These are phyloP conservation scores for Keqinozyma sinolaborantium DNA, from an alignment of 1,139 yeast genomes.

Conservation along the genomic window DNA sequence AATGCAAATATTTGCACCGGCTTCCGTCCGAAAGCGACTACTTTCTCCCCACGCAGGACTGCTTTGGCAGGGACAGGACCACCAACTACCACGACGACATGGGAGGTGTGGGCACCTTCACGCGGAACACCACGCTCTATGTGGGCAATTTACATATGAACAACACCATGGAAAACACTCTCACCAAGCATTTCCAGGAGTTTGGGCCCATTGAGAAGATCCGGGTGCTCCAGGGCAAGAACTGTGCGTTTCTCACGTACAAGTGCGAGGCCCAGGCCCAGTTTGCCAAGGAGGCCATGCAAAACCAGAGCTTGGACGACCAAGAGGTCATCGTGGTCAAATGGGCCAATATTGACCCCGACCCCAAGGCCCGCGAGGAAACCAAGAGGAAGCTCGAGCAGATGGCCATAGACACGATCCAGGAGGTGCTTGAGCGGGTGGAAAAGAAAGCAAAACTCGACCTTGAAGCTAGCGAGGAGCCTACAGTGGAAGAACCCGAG, in stretches of 20 bases:
- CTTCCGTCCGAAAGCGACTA: slow-evolving; percentile 53
- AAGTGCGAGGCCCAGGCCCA: slow-evolving; percentile 73
- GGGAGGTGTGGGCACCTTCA: slow-evolving; percentile 92
- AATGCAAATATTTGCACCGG: slow-evolving; percentile 76
- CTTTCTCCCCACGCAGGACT: slow-evolving; percentile 67
- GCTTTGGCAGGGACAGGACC: slow-evolving; percentile 90
- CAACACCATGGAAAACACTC: slow-evolving; percentile 22
- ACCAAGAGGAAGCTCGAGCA: slow-evolving; percentile 41
- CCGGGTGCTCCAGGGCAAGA: slow-evolving; percentile 57
- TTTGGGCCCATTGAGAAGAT: slow-evolving; percentile 78
- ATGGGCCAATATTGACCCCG: slow-evolving; percentile 92
- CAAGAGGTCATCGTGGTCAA: slow-evolving; percentile 67
- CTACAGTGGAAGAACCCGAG: slow-evolving; percentile 7
- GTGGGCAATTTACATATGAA: slow-evolving; percentile 60
- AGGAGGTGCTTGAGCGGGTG: slow-evolving; percentile 18
- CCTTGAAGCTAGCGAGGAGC: slow-evolving; percentile 3
- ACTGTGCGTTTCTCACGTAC: slow-evolving; percentile 79
- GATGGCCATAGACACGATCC: slow-evolving; percentile 30
- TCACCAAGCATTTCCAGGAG: slow-evolving; percentile 56
- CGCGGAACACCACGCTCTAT: slow-evolving; percentile 69
- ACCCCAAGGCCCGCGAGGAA: slow-evolving; percentile 59
- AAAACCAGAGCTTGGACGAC: slow-evolving; percentile 65
- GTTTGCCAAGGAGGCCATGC: slow-evolving; percentile 93
- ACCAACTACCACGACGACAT: slow-evolving; percentile 85
- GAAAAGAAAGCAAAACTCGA: slow-evolving; percentile 8